Conservation (phyloP, 1,139 yeast species). For the Insectozyma bohioensis region DNA sequence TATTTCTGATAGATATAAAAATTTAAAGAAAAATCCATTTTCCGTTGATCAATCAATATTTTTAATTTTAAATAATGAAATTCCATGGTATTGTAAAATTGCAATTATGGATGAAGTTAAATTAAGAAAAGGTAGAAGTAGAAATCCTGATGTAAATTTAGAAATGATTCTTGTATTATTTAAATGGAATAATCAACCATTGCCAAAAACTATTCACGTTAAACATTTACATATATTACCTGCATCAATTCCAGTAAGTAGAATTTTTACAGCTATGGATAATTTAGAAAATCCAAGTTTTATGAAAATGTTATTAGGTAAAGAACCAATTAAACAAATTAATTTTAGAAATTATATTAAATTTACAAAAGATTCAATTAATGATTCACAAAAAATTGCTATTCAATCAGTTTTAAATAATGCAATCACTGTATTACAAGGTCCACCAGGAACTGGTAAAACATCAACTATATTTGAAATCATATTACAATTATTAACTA, state of each 20-base stretch:
- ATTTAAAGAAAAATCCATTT: slow-evolving; percentile 49
- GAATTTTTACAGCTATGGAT: slow-evolving; percentile 66
- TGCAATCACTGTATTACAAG: slow-evolving; percentile 62
- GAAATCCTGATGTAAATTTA: slow-evolving; percentile 20
- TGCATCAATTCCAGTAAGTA: slow-evolving; percentile 59
- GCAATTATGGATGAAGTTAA: slow-evolving; percentile 43
- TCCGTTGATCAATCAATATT: slow-evolving; percentile 47
- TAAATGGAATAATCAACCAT: slow-evolving; percentile 53
- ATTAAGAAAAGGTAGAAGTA: slow-evolving; percentile 9
- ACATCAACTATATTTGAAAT: slow-evolving; percentile 67
- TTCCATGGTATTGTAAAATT: slow-evolving; percentile 44
- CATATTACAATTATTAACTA: slow-evolving; percentile 57
- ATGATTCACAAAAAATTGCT: slow-evolving; percentile 66
- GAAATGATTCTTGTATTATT: slow-evolving; percentile 52
- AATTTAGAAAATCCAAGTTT: slow-evolving; percentile 57
- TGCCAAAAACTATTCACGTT: slow-evolving; percentile 45
- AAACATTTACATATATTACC: slow-evolving; percentile 53
- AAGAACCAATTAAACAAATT: slow-evolving; percentile 58
- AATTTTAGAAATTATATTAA: slow-evolving; percentile 54
- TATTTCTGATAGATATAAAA: slow-evolving; percentile 41
- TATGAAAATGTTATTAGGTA: slow-evolving; percentile 58
- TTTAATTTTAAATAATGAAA: slow-evolving; percentile 37
- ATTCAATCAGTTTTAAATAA: slow-evolving; percentile 69
- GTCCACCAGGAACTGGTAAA: slow-evolving; percentile 73
- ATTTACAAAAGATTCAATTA: slow-evolving; percentile 48